phyloP scores from a whole-genome alignment of 495 filamentous ascomycete genomes.

The Astrothelium subdiscretum region DNA sequence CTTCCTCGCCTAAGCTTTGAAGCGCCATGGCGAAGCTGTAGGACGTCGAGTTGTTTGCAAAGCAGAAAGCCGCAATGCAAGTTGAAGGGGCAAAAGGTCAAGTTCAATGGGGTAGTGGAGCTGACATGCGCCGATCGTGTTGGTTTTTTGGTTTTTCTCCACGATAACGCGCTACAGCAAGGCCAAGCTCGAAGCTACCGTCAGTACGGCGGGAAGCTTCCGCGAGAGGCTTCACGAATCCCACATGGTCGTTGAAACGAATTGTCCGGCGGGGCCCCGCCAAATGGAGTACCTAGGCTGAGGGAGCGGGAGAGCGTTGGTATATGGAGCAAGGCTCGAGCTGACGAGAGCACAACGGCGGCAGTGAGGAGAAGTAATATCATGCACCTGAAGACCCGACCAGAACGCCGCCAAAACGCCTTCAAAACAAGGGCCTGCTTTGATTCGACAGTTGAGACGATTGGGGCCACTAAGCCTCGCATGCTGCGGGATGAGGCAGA shows the following conservation, averaged over 20 bases:
- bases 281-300: background rate
- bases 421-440: background rate
- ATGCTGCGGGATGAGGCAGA: background rate
- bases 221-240: background rate
- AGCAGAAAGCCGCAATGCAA: background rate
- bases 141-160: background rate
- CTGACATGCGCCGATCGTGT: background rate
- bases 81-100: background rate
- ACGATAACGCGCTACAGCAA: background rate
- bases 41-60: background rate
- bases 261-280: background rate
- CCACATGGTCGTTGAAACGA: background rate
- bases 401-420: background rate
- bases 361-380: background rate
- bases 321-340: background rate
- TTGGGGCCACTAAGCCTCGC: background rate
- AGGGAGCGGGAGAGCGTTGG: background rate
- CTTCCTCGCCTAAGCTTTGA: conserved; percentile 8
- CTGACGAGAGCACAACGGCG: background rate
- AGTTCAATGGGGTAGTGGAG: background rate
- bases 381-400: background rate
- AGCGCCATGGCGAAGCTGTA: background rate
- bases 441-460: background rate
- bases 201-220: background rate
- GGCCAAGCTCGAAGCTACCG: background rate